Evolutionary conservation across 2,329 filamentous ascomycete species (phyloP), one percentile per base, ranked within the genome.

Genomic region (Pseudogymnoascus sp.): DNA sequence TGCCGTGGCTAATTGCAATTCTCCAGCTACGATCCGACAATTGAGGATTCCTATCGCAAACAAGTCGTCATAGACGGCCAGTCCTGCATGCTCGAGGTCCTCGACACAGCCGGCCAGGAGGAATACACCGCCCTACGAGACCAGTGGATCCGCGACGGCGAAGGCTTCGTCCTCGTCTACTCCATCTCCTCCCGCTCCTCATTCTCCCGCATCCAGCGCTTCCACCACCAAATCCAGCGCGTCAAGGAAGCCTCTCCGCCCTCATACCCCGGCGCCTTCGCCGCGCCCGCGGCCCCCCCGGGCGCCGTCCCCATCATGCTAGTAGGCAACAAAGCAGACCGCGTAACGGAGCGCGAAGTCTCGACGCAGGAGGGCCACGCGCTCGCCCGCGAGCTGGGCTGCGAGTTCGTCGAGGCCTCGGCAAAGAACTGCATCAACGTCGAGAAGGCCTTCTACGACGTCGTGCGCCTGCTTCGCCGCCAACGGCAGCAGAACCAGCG

Each of bases 351-450:
- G 76, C 85, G 94, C 65, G 92, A 96, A 71, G 94, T 97, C 3
- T 96, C 92, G 2, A 95, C 92, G 57, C 94, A 97, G 74, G 94
- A 99, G 76, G 94, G 94, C 13, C 89, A 90, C 66, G 91, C 92
- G 58, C 77, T 97, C 37, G 92, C 94, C 60, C 88, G 92, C 69
- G 90, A 96, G 69, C 79, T 99, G 37, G 90, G 90, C 64, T 97
- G 94, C 75, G 92, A 96, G 67, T 97, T 97, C 68, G 91, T 96
- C 67, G 92, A 97, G 74, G 92, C 92, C 1, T 96, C 92, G 5
- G 92, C 92, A 34, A 96, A 96, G 78, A 96, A 96, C 73, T 96
- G 92, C 76, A 91, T 96, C 78, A 96, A 97, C 70, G 92, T 96
- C 59, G 94, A 96, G 74, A 97, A 95, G 79, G 92, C 91, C 30